Base-by-base conservation (phyloP, 345 rosid species). In the Populus tremula region DNA sequence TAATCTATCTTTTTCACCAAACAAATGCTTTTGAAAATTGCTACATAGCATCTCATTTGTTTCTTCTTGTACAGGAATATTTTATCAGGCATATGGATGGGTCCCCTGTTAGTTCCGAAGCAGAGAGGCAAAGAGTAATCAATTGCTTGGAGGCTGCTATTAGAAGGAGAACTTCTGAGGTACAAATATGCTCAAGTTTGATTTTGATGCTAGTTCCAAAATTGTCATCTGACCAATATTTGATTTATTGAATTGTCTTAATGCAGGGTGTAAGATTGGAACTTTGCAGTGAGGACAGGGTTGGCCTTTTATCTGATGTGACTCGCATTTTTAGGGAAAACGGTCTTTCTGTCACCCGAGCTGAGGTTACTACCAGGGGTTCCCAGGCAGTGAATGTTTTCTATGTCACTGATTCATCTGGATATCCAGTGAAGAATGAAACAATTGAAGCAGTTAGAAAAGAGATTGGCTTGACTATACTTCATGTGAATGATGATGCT, bases 141-240 rank as follows among this genome's bases (percentile, higher is more conserved):
- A 74, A 90, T 74, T 96, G 98, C 88, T 87, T 96, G 85, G 97
- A 90, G 82, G 99, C 99, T 76, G 99, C 99, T 2, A 90, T 96
- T 73, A 90, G 87, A 78, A 87, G 98, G 67, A 86, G 99, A 78
- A 84, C 83, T 43, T 86, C 94, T 1, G 94, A 90, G 91, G 96
- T 91, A 65, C 20, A 3, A 59, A 6, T 45, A 8, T 9, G n/a
- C 13, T 4, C 69, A 29, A 75, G 8, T 75, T 71, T 70, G n/a
- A n/a, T 5, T 79, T 76, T 5, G 50, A 75, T 61, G 23, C 67
- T 71, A 4, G 38, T 64, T 62, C 75, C 36, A 23, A 8, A 69
- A 41, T 41, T 72, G 18, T 38, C 61, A 9, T 56, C 8, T 64
- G 12, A 25, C 62, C 73, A 23, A 33, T 54, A 61, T 29, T 39